A percentile compares a stretch with the other conserved stretches of the same genome.
These are phyloP conservation scores for Serendipita indica DNA, from an alignment of 768 basidiomycete species.

Conservation along the genomic window DNA sequence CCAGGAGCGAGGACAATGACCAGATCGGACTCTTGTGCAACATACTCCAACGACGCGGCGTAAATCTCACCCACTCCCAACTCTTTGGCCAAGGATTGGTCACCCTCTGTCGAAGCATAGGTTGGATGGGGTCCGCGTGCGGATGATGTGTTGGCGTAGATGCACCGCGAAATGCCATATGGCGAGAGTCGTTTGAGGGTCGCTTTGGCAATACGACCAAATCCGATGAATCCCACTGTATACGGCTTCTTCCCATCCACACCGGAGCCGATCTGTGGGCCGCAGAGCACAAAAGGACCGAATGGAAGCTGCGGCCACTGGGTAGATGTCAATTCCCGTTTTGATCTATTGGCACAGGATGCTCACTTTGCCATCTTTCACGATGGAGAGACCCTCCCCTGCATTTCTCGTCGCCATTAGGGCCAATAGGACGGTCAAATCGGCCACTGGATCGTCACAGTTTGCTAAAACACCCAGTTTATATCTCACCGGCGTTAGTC, in stretches of 20 bases:
- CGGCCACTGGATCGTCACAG: conserved; percentile 50
- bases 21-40: conserved; percentile 70
- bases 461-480: background rate
- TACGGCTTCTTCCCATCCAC: conserved; percentile 24
- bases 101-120: conserved; percentile 11
- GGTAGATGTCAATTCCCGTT: background rate
- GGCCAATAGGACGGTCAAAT: conserved; percentile 75
- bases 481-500: background rate
- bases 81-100: conserved; percentile 23
- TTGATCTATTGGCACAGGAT: background rate
- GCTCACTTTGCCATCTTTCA: conserved; percentile 53
- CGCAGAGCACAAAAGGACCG: conserved; percentile 74
- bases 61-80: conserved; percentile 27
- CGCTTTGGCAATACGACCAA: conserved; percentile 85
- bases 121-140: conserved; percentile 23
- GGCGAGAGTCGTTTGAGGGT: conserved; percentile 63
- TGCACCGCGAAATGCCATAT: conserved; percentile 61
- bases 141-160: conserved; percentile 53
- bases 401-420: conserved; percentile 87
- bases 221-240: conserved; percentile 83
- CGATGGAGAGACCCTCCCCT: conserved; percentile 45
- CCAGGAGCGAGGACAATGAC: conserved; percentile 75
- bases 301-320: conserved; percentile 74
- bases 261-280: conserved; percentile 50
- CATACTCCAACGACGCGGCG: conserved; percentile 45